Evolutionary conservation across 2,329 filamentous ascomycete genomes (phyloP).

Genomic region (Penicillium griseofulvum): DNA sequence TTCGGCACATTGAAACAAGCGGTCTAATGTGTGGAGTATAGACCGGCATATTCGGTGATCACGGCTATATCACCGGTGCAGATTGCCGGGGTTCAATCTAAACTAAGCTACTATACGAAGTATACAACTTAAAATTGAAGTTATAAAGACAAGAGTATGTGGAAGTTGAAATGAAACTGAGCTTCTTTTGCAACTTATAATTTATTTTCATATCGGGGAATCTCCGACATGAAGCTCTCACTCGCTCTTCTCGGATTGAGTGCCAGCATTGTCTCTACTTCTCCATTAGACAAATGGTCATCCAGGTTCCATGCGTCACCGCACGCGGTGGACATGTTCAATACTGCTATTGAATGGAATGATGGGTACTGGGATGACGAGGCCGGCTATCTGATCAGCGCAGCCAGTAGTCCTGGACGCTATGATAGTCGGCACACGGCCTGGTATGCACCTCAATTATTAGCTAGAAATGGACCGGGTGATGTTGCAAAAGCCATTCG

Average conservation of each 20-base stretch:
- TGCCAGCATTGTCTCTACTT: background rate
- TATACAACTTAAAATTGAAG: background rate
- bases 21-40: background rate
- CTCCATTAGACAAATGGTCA: background rate
- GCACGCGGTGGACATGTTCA: slow-evolving; percentile 16
- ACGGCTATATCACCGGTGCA: background rate
- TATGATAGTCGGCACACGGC: slow-evolving; percentile 19
- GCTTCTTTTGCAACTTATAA: background rate
- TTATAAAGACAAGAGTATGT: background rate
- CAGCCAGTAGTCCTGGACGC: slow-evolving; percentile 9
- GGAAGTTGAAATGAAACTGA: background rate
- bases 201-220: background rate
- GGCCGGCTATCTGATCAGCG: slow-evolving; percentile 16
- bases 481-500: slow-evolving; percentile 18
- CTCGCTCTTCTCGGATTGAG: background rate
- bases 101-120: background rate
- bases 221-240: background rate
- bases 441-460: slow-evolving; percentile 21
- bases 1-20: background rate
- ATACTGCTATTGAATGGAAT: slow-evolving; percentile 18
- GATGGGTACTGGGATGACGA: slow-evolving; percentile 16
- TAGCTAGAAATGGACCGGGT: slow-evolving; percentile 15
- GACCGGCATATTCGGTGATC: background rate
- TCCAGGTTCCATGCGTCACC: background rate
- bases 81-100: background rate